A percentile compares a stretch with the other conserved stretches of the same genome.
Conservation (phyloP, 192 early-diverging fungal species). For the Linnemannia elongata region DNA sequence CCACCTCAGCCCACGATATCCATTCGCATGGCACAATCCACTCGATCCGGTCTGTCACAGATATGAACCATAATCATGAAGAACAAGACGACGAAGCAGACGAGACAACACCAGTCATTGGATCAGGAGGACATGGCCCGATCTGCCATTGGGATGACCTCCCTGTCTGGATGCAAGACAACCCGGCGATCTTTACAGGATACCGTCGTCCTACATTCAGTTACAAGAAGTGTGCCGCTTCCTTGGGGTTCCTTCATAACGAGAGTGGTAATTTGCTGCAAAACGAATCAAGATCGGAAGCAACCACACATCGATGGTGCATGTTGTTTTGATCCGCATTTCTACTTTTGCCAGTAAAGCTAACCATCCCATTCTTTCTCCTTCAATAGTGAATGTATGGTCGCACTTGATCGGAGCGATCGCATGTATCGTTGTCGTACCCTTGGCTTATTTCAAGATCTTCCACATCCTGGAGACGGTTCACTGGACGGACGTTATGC, state of each 20-base stretch:
- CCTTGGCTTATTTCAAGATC: constrained; percentile 60
- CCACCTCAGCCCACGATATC: constrained; percentile 18
- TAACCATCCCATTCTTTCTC: not conserved
- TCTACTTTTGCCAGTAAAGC: not conserved
- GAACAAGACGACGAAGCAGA: not conserved
- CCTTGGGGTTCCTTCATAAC: constrained; percentile 90
- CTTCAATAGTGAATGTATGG: constrained; percentile 81
- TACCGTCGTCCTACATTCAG: constrained; percentile 86
- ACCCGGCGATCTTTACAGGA: constrained; percentile 81
- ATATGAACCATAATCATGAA: not conserved
- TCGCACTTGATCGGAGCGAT: constrained; percentile 84
- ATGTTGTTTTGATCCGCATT: not conserved
- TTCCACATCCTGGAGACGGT: constrained; percentile 60
- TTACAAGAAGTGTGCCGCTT: constrained; percentile 79
- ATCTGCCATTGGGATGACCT: constrained; percentile 63
- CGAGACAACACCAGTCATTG: not conserved
- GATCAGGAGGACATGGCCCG: constrained; percentile 15
- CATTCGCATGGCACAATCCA: not conserved
- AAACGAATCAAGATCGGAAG: not conserved
- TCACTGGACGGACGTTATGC: constrained; percentile 72
- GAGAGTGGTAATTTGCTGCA: constrained; percentile 75
- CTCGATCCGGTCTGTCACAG: constrained; percentile 5
- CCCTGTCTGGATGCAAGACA: constrained; percentile 89
- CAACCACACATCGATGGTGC: not conserved
- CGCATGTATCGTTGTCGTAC: constrained; percentile 66